These are phyloP conservation scores for Canna indica DNA, from an alignment of 176 grass and related monocot species.

Conservation along the genomic window DNA sequence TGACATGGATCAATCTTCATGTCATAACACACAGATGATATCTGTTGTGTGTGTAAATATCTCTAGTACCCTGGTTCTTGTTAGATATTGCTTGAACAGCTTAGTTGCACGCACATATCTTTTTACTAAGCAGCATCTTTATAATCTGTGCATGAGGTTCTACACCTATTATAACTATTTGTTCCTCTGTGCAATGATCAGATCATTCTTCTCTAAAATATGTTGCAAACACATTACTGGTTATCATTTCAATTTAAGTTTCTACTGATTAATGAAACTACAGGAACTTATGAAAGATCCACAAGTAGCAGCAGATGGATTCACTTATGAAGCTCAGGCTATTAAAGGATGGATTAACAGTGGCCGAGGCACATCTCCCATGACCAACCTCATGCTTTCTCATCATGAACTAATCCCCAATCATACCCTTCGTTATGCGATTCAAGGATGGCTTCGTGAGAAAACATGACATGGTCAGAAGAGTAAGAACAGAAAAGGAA, in stretches of 20 bases:
- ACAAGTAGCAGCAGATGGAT: constrained; percentile 75
- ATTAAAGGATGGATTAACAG: constrained; percentile 48
- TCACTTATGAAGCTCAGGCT: constrained; percentile 74
- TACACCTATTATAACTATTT: not conserved
- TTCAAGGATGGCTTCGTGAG: constrained; percentile 42
- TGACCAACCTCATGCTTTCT: constrained; percentile 74
- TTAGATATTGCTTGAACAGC: not conserved
- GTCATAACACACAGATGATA: not conserved
- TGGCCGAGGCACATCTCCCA: constrained; percentile 60
- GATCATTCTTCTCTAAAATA: not conserved
- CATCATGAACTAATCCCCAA: constrained; percentile 48
- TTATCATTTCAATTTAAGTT: not conserved
- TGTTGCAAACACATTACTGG: not conserved
- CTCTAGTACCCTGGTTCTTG: not conserved
- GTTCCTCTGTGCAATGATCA: not conserved
- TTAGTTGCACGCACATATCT: not conserved
- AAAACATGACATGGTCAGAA: not conserved
- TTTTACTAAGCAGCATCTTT: not conserved
- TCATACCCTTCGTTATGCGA: constrained; percentile 59
- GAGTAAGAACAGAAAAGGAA: not conserved
- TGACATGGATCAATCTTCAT: not conserved
- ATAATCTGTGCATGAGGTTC: not conserved
- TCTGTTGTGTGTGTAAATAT: not conserved
- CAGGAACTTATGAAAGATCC: constrained; percentile 84
- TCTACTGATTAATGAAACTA: not conserved